Base-by-base conservation (phyloP, 805 yeast species). In the Monosporozyma unispora region DNA sequence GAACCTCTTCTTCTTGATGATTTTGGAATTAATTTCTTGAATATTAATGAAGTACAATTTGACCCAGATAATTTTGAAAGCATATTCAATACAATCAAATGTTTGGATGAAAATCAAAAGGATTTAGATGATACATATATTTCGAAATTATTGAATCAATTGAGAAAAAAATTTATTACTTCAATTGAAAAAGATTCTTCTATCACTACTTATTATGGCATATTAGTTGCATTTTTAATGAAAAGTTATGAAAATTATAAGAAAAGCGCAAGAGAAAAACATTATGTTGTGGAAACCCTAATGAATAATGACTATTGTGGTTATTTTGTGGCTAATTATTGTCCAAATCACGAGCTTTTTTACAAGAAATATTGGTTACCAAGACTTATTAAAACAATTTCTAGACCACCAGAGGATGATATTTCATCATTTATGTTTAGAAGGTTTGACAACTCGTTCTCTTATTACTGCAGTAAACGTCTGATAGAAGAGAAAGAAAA, bases 311-410 rank as follows among this genome's bases (percentile, higher is more conserved):
- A 25, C 16, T 39, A 3, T 39, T 10, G 21, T 4, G n/a, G 31
- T 18, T 28, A 42, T 42, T 28, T 52, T 14, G 11, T 52, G 4
- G 9, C 44, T 5, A 29, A 52, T 43, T 57, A 54, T 41, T 29
- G 52, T n/a, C 59, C 59, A 11, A 44, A 55, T 19, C 37, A 47
- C 8, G 45, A 45, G 19, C n/a, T n/a, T 14, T 55, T 58, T 40
- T 27, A 57, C 5, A 14, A 45, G 8, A 23, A 46, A 6, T 49
- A 49, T 27, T 47, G 46, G 43, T 16, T 45, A 4, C 52, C 52
- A 25, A 14, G 25, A 11, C 28, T 52, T 8, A 27, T 48, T 3
- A 37, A 44, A 18, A 38, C 37, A 3, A 18, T 51, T 22, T n/a
- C 31, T 1, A 46, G 8, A 23, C 23, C 14, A 4, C 22, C 37